Conservation (phyloP, 495 filamentous ascomycete species). For the Staphylotrichum longicolle region DNA sequence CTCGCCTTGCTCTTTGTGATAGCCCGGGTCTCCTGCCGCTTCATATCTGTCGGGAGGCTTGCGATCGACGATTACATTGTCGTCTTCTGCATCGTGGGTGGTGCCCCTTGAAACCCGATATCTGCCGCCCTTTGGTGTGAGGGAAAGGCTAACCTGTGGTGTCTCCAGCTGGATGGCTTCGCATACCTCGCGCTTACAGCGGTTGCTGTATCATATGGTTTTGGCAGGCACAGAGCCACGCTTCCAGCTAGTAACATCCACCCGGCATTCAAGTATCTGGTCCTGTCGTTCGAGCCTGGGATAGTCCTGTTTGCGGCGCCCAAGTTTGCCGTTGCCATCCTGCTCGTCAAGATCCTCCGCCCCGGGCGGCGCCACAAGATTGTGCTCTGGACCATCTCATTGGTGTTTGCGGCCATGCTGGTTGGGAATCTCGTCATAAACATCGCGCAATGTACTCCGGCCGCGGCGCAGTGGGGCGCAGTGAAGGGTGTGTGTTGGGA, state of each 20-base stretch:
- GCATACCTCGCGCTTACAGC: slow-evolving; percentile 21
- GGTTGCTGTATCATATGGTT: slow-evolving; percentile 20
- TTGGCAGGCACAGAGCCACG: slow-evolving; percentile 22
- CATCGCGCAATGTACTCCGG: slow-evolving; percentile 30
- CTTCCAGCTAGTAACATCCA: slow-evolving; percentile 16
- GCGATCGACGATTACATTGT: slow-evolving; percentile 21
- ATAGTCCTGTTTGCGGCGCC: slow-evolving; percentile 27
- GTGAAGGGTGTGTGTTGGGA: slow-evolving; percentile 23
- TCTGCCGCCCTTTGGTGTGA: no score
- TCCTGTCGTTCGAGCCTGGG: slow-evolving; percentile 30
- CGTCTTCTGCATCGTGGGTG: slow-evolving; percentile 16
- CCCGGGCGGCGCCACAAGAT: slow-evolving; percentile 18
- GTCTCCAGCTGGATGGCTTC: slow-evolving; percentile 15
- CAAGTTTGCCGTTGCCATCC: slow-evolving; percentile 31
- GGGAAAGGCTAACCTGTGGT: not conserved
- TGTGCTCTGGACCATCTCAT: slow-evolving; percentile 26
- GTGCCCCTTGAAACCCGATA: no score
- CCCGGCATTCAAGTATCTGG: slow-evolving; percentile 19
- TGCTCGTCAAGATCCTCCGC: slow-evolving; percentile 26
- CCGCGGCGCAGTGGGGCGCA: slow-evolving; percentile 25
- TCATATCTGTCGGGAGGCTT: slow-evolving; percentile 19
- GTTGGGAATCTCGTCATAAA: slow-evolving; percentile 25
- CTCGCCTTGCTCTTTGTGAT: slow-evolving; percentile 25
- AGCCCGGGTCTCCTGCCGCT: slow-evolving; percentile 23
- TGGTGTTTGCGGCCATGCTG: slow-evolving; percentile 16